Conservation (phyloP, 1,139 yeast genomes). For the Pichia sp. region DNA sequence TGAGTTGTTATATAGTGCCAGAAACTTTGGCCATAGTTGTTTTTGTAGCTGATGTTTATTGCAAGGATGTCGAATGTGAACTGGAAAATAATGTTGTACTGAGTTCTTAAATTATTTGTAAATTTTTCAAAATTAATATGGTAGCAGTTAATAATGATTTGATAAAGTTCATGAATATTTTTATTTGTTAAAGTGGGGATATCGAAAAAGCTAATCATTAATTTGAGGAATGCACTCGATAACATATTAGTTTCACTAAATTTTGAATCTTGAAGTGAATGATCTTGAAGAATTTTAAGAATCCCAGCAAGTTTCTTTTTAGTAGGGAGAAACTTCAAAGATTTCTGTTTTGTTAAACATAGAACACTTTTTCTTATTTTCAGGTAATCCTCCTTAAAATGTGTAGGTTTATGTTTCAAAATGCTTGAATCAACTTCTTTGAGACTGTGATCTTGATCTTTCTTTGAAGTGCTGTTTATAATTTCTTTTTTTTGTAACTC, state of each 20-base stretch:
- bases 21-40: constrained; percentile 3
- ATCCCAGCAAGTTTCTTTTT: not conserved
- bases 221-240: constrained; percentile 5
- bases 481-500: too few relatives aligned
- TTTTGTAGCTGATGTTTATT: not conserved
- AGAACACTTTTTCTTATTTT: not conserved
- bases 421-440: too few relatives aligned
- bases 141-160: constrained; percentile 11
- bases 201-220: constrained; percentile 4
- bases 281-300: not conserved
- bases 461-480: too few relatives aligned
- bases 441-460: too few relatives aligned
- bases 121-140: constrained; percentile 8
- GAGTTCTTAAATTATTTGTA: constrained; percentile 3
- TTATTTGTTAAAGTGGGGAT: constrained; percentile 3
- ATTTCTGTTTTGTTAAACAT: not conserved
- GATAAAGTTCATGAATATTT: constrained; percentile 8
- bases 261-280: not conserved
- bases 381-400: not conserved
- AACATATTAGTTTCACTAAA: constrained; percentile 3
- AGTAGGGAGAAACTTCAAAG: not conserved
- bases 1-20: constrained; percentile 1
- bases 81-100: constrained; percentile 7
- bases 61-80: constrained; percentile 8
- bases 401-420: not conserved